Evolutionary conservation across 352 stramenopile genomes (phyloP).

Genomic region (Globisporangium takayamanum): DNA sequence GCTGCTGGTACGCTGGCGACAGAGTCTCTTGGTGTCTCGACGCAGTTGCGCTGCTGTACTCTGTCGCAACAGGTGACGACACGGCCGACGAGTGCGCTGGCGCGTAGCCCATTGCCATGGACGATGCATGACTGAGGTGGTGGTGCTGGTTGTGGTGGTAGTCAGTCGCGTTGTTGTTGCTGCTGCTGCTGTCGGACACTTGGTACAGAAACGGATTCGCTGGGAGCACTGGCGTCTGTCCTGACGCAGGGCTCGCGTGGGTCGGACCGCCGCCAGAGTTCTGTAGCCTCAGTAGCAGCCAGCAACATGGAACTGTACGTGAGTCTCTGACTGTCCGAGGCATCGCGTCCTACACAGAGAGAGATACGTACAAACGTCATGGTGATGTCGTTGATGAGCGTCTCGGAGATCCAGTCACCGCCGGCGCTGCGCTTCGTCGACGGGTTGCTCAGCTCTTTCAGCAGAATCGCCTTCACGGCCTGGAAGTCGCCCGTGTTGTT

Average conservation of each 20-base stretch:
- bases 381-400: conserved; percentile 67
- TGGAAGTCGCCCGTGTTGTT: conserved; percentile 77
- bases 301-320: background rate
- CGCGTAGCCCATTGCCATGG: conserved; percentile 28
- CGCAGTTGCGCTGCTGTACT: conserved; percentile 2
- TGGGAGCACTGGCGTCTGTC: background rate
- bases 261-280: conserved; percentile 5
- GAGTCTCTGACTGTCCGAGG: background rate
- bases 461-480: conserved; percentile 57
- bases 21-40: conserved; percentile 7
- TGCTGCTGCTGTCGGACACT: conserved; percentile 11
- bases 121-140: conserved; percentile 17
- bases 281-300: background rate
- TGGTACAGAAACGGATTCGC: conserved; percentile 32
- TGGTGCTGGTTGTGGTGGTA: conserved; percentile 11
- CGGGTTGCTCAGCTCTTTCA: conserved; percentile 56
- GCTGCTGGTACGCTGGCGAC: conserved; percentile 11
- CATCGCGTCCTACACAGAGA: no score
- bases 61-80: background rate
- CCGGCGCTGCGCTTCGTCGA: conserved; percentile 64
- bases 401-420: conserved; percentile 65
- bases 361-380: conserved; percentile 40
- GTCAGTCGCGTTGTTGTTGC: conserved; percentile 9
- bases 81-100: conserved; percentile 1
- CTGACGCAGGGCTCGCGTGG: background rate